These are phyloP conservation scores for Kodamaea lidongshanica DNA, from an alignment of 805 yeast genomes.

Conservation along the genomic window DNA sequence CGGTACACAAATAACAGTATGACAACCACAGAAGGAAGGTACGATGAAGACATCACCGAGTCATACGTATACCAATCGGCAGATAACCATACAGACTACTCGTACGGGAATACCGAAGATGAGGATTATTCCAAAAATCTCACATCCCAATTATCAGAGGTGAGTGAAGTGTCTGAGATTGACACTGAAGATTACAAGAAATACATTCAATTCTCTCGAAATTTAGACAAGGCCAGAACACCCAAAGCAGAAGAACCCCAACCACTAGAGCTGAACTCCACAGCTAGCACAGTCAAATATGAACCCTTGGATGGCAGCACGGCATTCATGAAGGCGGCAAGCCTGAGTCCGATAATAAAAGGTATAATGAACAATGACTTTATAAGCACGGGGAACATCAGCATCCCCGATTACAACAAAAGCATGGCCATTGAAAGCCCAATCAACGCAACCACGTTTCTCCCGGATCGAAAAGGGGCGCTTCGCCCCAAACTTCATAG, in stretches of 20 bases:
- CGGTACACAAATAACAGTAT: background rate
- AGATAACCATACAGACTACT: conserved; percentile 4
- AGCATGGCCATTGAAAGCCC: too few species aligned
- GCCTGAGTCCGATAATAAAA: conserved; percentile 7
- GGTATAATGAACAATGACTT: too few species aligned
- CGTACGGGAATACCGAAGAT: conserved; percentile 2
- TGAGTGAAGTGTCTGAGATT: too few species aligned
- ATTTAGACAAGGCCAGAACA: conserved; percentile 5
- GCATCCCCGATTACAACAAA: too few species aligned
- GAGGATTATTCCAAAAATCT: too few species aligned
- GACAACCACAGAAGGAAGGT: conserved; percentile 1
- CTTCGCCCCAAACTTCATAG: conserved; percentile 7
- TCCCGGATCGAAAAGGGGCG: conserved; percentile 5
- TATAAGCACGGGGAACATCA: too few species aligned
- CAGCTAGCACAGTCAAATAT: conserved; percentile 4
- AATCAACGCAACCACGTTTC: conserved; percentile 7
- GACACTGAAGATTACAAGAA: too few species aligned
- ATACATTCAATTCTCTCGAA: conserved; percentile 4
- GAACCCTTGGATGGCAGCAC: conserved; percentile 1
- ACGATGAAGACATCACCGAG: conserved; percentile 5
- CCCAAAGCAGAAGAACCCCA: too few species aligned
- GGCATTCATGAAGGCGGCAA: background rate
- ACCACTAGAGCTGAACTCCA: conserved; percentile 2
- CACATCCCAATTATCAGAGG: too few species aligned
- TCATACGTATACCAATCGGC: conserved; percentile 6